phyloP scores from a whole-genome alignment of 176 grass and related monocot species.

The Coix lacrymajobi region DNA sequence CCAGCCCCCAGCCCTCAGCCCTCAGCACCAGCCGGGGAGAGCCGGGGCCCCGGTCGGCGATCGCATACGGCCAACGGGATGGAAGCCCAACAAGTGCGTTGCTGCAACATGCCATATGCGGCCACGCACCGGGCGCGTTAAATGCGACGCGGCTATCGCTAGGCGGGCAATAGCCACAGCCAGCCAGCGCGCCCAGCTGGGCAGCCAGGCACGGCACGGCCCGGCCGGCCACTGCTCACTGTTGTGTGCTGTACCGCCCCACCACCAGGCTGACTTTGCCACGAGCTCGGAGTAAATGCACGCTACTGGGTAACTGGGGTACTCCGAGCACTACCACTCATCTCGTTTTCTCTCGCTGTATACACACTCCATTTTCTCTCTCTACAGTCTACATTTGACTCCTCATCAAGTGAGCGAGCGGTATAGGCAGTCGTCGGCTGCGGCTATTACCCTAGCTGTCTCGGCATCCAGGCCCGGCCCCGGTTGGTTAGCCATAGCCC shows the following conservation, averaged over 20 bases:
- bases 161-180: not conserved
- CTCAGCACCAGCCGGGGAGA: too few species aligned
- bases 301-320: not conserved
- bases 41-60: not conserved
- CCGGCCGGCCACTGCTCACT: not conserved
- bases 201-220: not conserved
- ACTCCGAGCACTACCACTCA: not conserved
- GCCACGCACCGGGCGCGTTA: conserved; percentile 21
- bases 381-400: conserved; percentile 8
- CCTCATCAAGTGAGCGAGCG: not conserved
- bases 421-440: not conserved
- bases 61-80: not conserved
- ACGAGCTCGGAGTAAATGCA: conserved; percentile 36
- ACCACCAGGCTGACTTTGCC: conserved; percentile 49
- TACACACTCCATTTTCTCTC: not conserved
- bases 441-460: conserved; percentile 3
- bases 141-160: conserved; percentile 43
- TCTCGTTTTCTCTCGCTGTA: not conserved
- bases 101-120: conserved; percentile 20
- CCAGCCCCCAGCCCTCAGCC: too few species aligned
- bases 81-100: not conserved
- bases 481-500: not conserved
- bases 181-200: too few species aligned
- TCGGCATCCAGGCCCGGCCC: not conserved
- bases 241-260: not conserved